A percentile compares a stretch with the other conserved stretches of the same genome.
phyloP scores from a whole-genome alignment of 2,329 filamentous ascomycete species.

The Talaromyces verruculosus region DNA sequence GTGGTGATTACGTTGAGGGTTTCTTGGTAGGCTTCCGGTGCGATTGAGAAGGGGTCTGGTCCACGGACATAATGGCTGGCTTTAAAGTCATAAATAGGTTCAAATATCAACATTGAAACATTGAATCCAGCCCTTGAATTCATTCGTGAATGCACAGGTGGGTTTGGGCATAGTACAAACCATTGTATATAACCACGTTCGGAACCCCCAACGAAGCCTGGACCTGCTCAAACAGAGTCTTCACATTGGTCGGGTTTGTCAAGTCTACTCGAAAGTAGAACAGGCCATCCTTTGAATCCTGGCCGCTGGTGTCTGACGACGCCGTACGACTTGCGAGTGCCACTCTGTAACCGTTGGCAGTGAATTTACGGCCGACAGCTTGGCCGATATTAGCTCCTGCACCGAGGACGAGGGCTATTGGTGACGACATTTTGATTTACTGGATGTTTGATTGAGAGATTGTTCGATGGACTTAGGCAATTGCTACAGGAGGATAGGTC shows the following conservation, averaged over 20 bases:
- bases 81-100: background rate
- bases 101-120: background rate
- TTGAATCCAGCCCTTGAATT: background rate
- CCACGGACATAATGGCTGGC: background rate
- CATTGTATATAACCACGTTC: constrained; percentile 38
- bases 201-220: constrained; percentile 39
- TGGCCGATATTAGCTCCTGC: constrained; percentile 45
- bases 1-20: constrained; percentile 12
- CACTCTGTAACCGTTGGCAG: constrained; percentile 46
- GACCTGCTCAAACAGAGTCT: constrained; percentile 41
- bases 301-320: constrained; percentile 32
- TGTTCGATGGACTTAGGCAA: too few species aligned
- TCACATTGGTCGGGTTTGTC: constrained; percentile 36
- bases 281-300: constrained; percentile 34
- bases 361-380: constrained; percentile 40
- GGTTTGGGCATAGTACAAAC: background rate
- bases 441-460: too few species aligned
- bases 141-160: background rate
- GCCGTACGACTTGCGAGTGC: constrained; percentile 39
- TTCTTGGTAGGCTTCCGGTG: background rate
- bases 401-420: constrained; percentile 42
- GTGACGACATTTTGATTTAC: background rate
- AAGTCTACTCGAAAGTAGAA: constrained; percentile 35
- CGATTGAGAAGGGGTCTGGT: background rate
- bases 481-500: too few species aligned